phyloP scores from a whole-genome alignment of 805 yeast genomes.

The Saturnispora hagleri region DNA sequence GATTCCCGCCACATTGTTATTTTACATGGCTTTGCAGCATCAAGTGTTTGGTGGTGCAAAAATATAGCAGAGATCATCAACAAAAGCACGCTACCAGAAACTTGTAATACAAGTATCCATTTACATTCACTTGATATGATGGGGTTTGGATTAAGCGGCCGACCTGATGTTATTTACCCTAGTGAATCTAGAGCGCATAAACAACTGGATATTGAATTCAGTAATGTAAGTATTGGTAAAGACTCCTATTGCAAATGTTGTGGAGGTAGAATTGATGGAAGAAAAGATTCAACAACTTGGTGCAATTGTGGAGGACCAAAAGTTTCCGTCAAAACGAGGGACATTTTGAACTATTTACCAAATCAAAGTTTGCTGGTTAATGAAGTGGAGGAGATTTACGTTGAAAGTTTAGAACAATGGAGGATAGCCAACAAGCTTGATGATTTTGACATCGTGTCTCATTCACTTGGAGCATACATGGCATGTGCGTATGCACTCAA shows the following conservation, averaged over 20 bases:
- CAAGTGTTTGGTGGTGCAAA: slow-evolving; percentile 47
- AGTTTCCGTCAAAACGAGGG: slow-evolving; percentile 1
- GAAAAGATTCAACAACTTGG: slow-evolving; percentile 5
- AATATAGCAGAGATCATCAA: slow-evolving; percentile 38
- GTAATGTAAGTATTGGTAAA: slow-evolving; percentile 12
- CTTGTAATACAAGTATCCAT: slow-evolving; percentile 11
- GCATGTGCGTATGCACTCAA: slow-evolving; percentile 53
- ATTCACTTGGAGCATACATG: slow-evolving; percentile 73
- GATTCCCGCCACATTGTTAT: slow-evolving; percentile 34
- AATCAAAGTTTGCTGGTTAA: slow-evolving; percentile 31
- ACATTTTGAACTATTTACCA: slow-evolving; percentile 18
- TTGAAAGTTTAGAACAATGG: slow-evolving; percentile 59
- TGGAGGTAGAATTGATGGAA: slow-evolving; percentile 14
- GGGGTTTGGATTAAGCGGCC: slow-evolving; percentile 47
- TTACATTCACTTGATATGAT: slow-evolving; percentile 39
- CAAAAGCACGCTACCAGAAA: slow-evolving; percentile 14
- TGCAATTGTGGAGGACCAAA: slow-evolving; percentile 5
- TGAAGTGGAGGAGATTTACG: slow-evolving; percentile 46
- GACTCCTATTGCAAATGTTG: slow-evolving; percentile 8
- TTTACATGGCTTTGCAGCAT: slow-evolving; percentile 51
- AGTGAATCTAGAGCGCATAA: slow-evolving; percentile 20
- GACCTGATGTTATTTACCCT: slow-evolving; percentile 29
- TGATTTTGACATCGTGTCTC: slow-evolving; percentile 59
- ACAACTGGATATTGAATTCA: slow-evolving; percentile 18
- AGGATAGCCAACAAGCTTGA: slow-evolving; percentile 38